Evolutionary conservation across 495 filamentous ascomycete genomes (phyloP).

Genomic region (Xylaria scruposa): DNA sequence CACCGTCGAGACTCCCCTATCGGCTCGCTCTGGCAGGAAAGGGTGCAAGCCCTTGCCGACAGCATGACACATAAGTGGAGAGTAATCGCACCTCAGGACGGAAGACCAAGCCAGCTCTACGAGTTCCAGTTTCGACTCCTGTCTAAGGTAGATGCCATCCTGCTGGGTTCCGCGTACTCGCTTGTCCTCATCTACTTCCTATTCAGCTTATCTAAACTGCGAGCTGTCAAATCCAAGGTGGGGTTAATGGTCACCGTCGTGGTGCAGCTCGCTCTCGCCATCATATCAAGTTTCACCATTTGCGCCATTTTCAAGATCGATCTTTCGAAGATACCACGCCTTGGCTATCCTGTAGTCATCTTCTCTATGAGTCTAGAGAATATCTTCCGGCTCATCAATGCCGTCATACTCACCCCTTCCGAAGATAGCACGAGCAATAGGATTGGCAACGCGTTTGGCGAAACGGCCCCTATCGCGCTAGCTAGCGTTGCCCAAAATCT

Average conservation of each 20-base stretch:
- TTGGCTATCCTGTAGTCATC: slow-evolving; percentile 73
- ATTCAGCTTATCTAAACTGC: slow-evolving; percentile 63
- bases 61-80: slow-evolving; percentile 57
- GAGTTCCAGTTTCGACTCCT: slow-evolving; percentile 76
- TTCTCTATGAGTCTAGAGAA: slow-evolving; percentile 75
- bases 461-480: slow-evolving; percentile 69
- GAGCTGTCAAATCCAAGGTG: slow-evolving; percentile 70
- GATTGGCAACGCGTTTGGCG: slow-evolving; percentile 70
- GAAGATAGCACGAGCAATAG: slow-evolving; percentile 63
- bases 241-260: slow-evolving; percentile 71
- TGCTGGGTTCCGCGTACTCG: slow-evolving; percentile 66
- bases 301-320: slow-evolving; percentile 67
- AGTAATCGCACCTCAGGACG: slow-evolving; percentile 58
- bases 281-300: slow-evolving; percentile 69
- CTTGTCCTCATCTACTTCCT: slow-evolving; percentile 64
- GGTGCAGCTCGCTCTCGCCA: slow-evolving; percentile 69
- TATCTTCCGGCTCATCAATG: slow-evolving; percentile 74
- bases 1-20: slow-evolving; percentile 65
- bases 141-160: slow-evolving; percentile 62
- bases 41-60: slow-evolving; percentile 54
- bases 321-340: slow-evolving; percentile 64
- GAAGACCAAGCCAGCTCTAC: slow-evolving; percentile 64
- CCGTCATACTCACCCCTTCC: slow-evolving; percentile 68
- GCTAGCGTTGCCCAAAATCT: slow-evolving; percentile 67
- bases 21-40: slow-evolving; percentile 64